Conservation (phyloP, 495 filamentous ascomycete species). For the Aspergillus asperescens region DNA sequence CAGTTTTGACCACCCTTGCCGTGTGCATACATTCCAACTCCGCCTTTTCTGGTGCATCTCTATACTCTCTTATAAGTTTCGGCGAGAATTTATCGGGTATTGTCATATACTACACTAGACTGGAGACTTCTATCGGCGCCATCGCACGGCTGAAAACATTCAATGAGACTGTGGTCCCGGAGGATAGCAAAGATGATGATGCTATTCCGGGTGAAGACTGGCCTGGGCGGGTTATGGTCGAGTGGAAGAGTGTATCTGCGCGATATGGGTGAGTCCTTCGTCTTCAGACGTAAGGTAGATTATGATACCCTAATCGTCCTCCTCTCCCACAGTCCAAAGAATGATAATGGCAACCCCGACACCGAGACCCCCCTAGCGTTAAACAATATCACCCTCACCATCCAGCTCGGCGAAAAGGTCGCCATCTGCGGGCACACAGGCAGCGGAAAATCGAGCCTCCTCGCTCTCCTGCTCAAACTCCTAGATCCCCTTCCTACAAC, state of each 20-base stretch:
- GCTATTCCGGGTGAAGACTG: constrained; percentile 14
- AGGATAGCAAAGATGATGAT: constrained; percentile 1
- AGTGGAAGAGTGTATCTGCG: constrained; percentile 30
- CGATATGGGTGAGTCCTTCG: constrained; percentile 23
- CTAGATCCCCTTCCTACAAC: constrained; percentile 20
- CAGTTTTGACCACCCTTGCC: too few species aligned
- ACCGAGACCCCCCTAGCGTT: constrained; percentile 7
- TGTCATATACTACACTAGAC: too few species aligned
- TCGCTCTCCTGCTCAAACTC: constrained; percentile 33
- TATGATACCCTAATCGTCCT: background rate
- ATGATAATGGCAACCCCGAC: background rate
- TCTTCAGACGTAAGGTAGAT: too few species aligned
- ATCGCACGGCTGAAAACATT: too few species aligned
- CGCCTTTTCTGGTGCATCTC: too few species aligned
- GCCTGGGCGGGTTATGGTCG: constrained; percentile 21
- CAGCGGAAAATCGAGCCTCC: constrained; percentile 38
- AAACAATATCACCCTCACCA: constrained; percentile 24
- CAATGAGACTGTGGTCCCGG: background rate
- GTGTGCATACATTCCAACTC: too few species aligned
- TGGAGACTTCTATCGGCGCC: too few species aligned
- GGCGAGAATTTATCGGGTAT: too few species aligned
- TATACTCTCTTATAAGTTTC: too few species aligned
- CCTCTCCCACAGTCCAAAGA: too few species aligned
- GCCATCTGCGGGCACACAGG: constrained; percentile 36
- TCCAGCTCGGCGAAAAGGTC: constrained; percentile 32